Evolutionary conservation across 257 asterid species (phyloP).

Genomic region (Datura wrightii): DNA sequence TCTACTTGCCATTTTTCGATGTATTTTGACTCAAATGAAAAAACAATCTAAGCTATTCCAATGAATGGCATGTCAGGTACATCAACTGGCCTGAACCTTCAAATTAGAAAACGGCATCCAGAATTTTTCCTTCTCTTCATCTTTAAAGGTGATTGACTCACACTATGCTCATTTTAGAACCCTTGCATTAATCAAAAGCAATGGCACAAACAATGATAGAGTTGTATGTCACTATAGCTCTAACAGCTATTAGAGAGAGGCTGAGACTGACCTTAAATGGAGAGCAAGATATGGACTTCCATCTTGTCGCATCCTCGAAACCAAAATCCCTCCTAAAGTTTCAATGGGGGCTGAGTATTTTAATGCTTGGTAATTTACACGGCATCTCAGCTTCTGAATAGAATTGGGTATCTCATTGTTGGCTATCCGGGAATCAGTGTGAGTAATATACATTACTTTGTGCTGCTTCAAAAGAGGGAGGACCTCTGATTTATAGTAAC

Average conservation of each 20-base stretch:
- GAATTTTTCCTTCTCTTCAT: neutral
- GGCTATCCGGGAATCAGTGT: constrained; percentile 96
- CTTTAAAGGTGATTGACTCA: neutral
- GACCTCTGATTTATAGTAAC: constrained; percentile 82
- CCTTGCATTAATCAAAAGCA: neutral
- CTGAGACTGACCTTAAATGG: constrained; percentile 74
- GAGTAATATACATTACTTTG: constrained; percentile 86
- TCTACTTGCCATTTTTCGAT: neutral
- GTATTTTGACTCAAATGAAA: neutral
- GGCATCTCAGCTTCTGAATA: constrained; percentile 92
- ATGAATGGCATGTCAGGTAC: neutral
- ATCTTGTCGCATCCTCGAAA: constrained; percentile 71
- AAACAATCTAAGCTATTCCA: neutral
- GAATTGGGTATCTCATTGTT: constrained; percentile 78
- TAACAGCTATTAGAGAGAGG: constrained; percentile 13
- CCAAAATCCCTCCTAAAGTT: constrained; percentile 70
- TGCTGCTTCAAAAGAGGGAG: constrained; percentile 92
- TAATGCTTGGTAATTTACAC: constrained; percentile 83
- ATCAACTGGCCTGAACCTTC: constrained; percentile 9
- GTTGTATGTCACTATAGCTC: neutral
- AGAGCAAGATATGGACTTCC: constrained; percentile 87
- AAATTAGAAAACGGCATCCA: neutral
- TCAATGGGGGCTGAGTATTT: constrained; percentile 84
- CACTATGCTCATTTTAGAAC: neutral
- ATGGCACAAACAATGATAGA: neutral